Base-by-base conservation (phyloP, 768 basidiomycete species). In the Mycena galopus region DNA sequence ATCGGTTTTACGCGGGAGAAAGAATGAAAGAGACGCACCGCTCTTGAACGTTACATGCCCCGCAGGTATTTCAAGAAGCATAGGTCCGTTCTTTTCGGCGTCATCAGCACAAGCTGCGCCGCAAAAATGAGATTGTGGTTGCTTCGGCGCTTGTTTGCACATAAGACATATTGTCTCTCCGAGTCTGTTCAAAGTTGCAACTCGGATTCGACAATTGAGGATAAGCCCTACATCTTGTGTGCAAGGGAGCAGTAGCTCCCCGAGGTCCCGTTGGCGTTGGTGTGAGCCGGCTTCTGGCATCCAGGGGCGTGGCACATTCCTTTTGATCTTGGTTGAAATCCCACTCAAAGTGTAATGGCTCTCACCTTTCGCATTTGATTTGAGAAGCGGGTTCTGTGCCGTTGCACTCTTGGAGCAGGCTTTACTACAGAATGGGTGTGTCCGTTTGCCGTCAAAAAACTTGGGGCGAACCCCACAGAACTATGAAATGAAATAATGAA, bases 11-110 rank as follows among this genome's bases (percentile, higher is more conserved):
- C 39, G 21, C n/a, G 25, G 69, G 25, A 67, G 37, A 37, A 6
- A 32, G 65, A 63, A 27, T 56, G 0, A 9, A 1, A 39, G 25
- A 5, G 23, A 80, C 87, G 30, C 75, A 92, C 92, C 92, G 67
- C 87, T 91, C 78, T 85, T 88, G 82, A 93, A 93, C 0, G 90
- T 92, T 27, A 84, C 84, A 78, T 93, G 91, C 12, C 84, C 86
- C 29, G 79, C 79, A 30, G 89, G 91, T 19, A 93, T 88, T 71
- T 92, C 91, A 4, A 93, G 77, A 57, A 93, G 77, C 74, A 84
- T 83, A 3, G 91, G 90, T 0, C 88, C 90, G 69, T 80, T 87
- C 76, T 84, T 85, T 74, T 88, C 88, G 3, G 86, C 90, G 72
- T 88, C 85, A 27, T 88, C 86, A 59, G 82, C 81, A 77, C 92